phyloP scores from a whole-genome alignment of 305 asterid species.

The Lippia alba region DNA sequence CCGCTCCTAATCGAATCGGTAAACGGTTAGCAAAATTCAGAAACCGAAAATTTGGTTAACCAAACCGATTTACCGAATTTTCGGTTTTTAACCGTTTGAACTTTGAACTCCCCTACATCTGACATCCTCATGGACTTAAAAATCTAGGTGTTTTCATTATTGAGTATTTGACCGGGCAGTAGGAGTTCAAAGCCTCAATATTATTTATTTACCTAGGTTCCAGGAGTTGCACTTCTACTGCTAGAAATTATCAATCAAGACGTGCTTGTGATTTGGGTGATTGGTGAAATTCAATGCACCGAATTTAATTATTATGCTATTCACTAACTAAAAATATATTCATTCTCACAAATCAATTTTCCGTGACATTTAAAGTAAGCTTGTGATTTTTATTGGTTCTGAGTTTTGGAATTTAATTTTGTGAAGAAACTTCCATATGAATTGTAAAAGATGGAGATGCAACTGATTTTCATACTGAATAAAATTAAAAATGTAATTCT shows the following conservation, averaged over 20 bases:
- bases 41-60: no score
- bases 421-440: background rate
- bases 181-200: background rate
- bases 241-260: background rate
- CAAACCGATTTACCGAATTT: no score
- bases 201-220: background rate
- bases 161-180: background rate
- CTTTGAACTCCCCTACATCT: no score
- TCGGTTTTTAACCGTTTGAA: no score
- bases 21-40: no score
- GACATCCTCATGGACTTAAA: background rate
- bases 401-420: background rate
- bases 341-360: background rate
- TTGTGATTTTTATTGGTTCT: background rate
- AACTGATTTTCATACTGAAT: background rate
- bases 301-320: background rate
- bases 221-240: conserved; percentile 7
- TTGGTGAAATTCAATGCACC: background rate
- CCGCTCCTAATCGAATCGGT: no score
- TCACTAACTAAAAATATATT: background rate
- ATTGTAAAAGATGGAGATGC: background rate
- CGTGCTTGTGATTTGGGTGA: background rate
- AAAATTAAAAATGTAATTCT: background rate
- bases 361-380: background rate
- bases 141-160: background rate